Evolutionary conservation across 139 green algal genomes (phyloP).

Genomic region (Micractinium sp.): DNA sequence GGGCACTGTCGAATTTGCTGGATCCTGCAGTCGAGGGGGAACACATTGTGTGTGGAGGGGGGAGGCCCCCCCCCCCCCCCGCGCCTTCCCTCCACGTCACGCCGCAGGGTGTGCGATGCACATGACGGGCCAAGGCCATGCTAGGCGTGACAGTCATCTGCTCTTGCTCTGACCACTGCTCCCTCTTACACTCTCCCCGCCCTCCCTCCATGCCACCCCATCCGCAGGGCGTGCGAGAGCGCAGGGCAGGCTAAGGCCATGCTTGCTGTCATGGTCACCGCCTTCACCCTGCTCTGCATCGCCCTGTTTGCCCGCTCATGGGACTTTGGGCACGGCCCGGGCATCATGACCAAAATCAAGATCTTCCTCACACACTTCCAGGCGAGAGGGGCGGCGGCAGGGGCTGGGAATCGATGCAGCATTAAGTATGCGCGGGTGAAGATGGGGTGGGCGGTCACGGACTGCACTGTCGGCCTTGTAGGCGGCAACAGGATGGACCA

Average conservation of each 20-base stretch:
- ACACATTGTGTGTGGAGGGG: neutral
- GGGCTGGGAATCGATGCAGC: too few species aligned
- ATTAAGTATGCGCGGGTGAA: too few species aligned
- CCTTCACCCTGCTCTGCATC: slow-evolving; percentile 24
- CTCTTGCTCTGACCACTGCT: too few species aligned
- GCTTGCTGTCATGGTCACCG: slow-evolving; percentile 24
- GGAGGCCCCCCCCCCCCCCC: too few species aligned
- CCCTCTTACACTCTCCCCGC: neutral
- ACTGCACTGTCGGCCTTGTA: too few species aligned
- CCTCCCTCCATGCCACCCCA: neutral
- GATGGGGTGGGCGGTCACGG: too few species aligned
- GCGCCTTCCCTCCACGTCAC: neutral
- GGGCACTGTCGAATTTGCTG: neutral
- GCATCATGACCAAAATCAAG: slow-evolving; percentile 57
- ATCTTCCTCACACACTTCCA: slow-evolving; percentile 55
- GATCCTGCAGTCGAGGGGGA: neutral
- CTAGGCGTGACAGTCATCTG: neutral
- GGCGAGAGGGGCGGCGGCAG: neutral
- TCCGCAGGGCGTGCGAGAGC: neutral
- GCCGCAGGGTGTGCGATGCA: neutral
- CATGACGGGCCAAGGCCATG: neutral
- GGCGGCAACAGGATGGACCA: too few species aligned
- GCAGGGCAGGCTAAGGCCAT: slow-evolving; percentile 31
- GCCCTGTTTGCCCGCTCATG: slow-evolving; percentile 40
- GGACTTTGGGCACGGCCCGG: slow-evolving; percentile 36